phyloP scores from a whole-genome alignment of 1,284 basidiomycete genomes.

The Psilocybe mexicana region DNA sequence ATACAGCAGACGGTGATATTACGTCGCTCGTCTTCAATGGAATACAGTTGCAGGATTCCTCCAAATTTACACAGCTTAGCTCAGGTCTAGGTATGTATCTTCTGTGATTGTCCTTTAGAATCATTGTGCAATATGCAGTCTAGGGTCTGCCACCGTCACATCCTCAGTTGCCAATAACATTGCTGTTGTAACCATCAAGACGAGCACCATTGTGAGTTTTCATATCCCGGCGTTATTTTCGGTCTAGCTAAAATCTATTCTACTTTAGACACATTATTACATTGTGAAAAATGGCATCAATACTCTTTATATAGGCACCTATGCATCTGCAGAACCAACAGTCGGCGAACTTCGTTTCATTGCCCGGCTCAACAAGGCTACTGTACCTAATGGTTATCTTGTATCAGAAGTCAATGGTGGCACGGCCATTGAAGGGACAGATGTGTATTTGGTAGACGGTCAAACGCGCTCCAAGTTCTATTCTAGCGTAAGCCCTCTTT shows the following conservation, averaged over 20 bases:
- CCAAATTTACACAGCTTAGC: constrained; percentile 46
- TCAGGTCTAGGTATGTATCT: constrained; percentile 41
- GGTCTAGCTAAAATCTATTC: not conserved
- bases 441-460: constrained; percentile 45
- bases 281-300: constrained; percentile 43
- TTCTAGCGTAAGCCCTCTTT: constrained; percentile 36
- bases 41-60: constrained; percentile 44
- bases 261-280: constrained; percentile 41
- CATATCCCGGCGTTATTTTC: not conserved
- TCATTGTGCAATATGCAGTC: not conserved
- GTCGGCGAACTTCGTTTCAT: constrained; percentile 52
- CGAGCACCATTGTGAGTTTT: constrained; percentile 39
- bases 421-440: constrained; percentile 45
- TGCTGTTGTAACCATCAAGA: constrained; percentile 40
- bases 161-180: constrained; percentile 40
- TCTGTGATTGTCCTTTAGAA: not conserved
- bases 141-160: constrained; percentile 44
- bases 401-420: constrained; percentile 25
- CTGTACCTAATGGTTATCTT: constrained; percentile 38
- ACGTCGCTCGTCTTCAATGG: constrained; percentile 47
- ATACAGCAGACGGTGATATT: constrained; percentile 44
- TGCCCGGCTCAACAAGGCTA: constrained; percentile 44
- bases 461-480: constrained; percentile 52
- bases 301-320: constrained; percentile 45
- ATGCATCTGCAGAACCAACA: constrained; percentile 42